Base-by-base conservation (phyloP, 2,329 filamentous ascomycete genomes). In the Colletotrichum zoysiae region DNA sequence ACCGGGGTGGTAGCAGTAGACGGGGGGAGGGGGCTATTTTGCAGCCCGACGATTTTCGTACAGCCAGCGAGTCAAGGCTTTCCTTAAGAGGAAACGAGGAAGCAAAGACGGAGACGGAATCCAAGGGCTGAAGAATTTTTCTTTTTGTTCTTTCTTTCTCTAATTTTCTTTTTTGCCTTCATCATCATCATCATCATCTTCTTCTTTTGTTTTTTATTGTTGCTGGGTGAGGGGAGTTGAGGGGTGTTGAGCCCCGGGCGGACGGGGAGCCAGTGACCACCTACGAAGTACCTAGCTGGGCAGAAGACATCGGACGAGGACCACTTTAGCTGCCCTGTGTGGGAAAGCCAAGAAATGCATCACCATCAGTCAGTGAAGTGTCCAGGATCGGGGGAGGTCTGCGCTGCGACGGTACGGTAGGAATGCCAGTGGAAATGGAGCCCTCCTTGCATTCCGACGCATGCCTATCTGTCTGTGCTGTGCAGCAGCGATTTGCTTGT, bases 381-480 rank as follows among this genome's bases (percentile, higher is more conserved):
- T 11, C 35, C 35, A 38, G 59, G 59, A 11, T 62, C n/a, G 18
- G 6, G 55, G 51, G 16, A 12, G 30, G 18, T 11, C 51, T 40
- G 55, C 35, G n/a, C 26, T 62, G 46, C 60, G 60, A 62, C 60
- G 60, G 59, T 51, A 33, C 30, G 59, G 40, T 42, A 30, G 46
- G 38, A 48, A n/a, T 62, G 30, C 44, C n/a, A n/a, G 23, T 14
- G 59, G 46, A 48, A 53, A 63, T 35, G 46, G 48, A 42, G 38
- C 38, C 38, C 38, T 40, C 8, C 30, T 48, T 63, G 60, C 60
- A 53, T 53, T 26, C 23, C 51, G 60, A 42, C 46, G 33, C 18
- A 63, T 42, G 60, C 40, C 59, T 61, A 44, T 62, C 46, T 62
- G 59, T 62, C 46, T 62, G 59, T 62, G 59, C 46, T 16, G 44